A percentile compares a stretch with the other conserved stretches of the same genome.
Evolutionary conservation across 495 filamentous ascomycete genomes (phyloP).

Genomic region (Aspergillus asperescens): DNA sequence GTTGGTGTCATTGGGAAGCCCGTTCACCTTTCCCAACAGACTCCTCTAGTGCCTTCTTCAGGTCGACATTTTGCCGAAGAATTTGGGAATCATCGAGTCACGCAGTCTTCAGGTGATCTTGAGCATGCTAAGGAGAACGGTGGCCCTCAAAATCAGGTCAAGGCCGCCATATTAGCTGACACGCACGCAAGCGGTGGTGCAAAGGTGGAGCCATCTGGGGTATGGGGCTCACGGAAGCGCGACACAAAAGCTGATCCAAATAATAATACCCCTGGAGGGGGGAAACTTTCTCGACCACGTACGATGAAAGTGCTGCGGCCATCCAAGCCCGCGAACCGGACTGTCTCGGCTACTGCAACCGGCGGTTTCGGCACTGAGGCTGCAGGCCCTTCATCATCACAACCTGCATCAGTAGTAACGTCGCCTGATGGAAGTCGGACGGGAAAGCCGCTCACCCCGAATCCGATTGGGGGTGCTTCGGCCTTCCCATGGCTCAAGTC

Average conservation of each 20-base stretch:
- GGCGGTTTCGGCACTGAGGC: slow-evolving; percentile 26
- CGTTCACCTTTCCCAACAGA: slow-evolving; percentile 9
- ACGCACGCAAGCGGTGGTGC: slow-evolving; percentile 28
- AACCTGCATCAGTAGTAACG: slow-evolving; percentile 21
- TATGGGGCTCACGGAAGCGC: slow-evolving; percentile 68
- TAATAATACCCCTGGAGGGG: slow-evolving; percentile 31
- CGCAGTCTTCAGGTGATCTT: slow-evolving; percentile 14
- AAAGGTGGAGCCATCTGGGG: slow-evolving; percentile 45
- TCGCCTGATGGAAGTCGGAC: slow-evolving; percentile 30
- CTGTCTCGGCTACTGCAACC: slow-evolving; percentile 32
- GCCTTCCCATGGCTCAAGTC: slow-evolving; percentile 90
- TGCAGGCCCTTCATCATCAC: slow-evolving; percentile 18
- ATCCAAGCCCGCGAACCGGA: slow-evolving; percentile 47
- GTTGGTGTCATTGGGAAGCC: slow-evolving; percentile 32
- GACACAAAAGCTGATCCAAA: slow-evolving; percentile 45
- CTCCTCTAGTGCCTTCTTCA: slow-evolving; percentile 22
- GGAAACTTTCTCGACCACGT: slow-evolving; percentile 47
- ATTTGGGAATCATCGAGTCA: slow-evolving; percentile 37
- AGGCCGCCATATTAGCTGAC: slow-evolving; percentile 23
- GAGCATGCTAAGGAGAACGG: slow-evolving; percentile 25
- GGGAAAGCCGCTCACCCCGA: slow-evolving; percentile 54
- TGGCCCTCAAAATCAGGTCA: slow-evolving; percentile 19
- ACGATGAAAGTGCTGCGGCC: slow-evolving; percentile 78
- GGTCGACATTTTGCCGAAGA: slow-evolving; percentile 27
- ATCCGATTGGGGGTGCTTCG: slow-evolving; percentile 87